Base-by-base conservation (phyloP, 441 rosid species). In the Raphanus hybrid region DNA sequence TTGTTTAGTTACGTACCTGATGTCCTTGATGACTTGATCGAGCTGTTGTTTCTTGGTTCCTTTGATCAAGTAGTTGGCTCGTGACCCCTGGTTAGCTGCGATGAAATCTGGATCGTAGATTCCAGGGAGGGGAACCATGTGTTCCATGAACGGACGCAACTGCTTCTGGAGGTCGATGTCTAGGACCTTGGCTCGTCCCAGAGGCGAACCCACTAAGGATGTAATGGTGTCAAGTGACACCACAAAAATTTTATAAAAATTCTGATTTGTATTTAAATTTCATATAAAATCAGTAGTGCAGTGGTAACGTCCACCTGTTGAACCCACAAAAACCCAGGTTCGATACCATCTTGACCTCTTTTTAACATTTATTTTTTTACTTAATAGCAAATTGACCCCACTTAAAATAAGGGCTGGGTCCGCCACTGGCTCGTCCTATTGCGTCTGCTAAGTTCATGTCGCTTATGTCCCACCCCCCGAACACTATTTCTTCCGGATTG, bases 381-480 rank as follows among this genome's bases (percentile, higher is more conserved):
- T 20, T 20, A 20, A 20, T 20, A 20, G 23, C 23, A 20, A 20
- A 20, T 20, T 20, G 23, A 20, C 23, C 23, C 23, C 23, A 20
- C 23, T 20, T 20, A 20, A 20, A 20, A 20, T 20, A 20, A 20
- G 23, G 23, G 23, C 23, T 20, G 23, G 23, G 23, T 20, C 23
- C 23, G 23, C 23, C 23, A 20, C 23, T 20, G 23, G 23, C 97
- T 83, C 97, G 87, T 16, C 89, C 93, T 97, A 93, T 93, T 50
- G 98, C 88, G 80, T 93, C 98, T 50, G 96, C 98, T 78, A 93
- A 78, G 87, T 90, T 93, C 97, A 90, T 88, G 82, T 88, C 85
- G 72, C 96, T 93, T 75, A 93, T 93, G 85, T 93, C 98, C 98
- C 98, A 93, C 48, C 98, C 98, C 8, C 96, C 98, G 78, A 93